phyloP scores from a whole-genome alignment of 352 stramenopile genomes.

The Globisporangium takayamanum region DNA sequence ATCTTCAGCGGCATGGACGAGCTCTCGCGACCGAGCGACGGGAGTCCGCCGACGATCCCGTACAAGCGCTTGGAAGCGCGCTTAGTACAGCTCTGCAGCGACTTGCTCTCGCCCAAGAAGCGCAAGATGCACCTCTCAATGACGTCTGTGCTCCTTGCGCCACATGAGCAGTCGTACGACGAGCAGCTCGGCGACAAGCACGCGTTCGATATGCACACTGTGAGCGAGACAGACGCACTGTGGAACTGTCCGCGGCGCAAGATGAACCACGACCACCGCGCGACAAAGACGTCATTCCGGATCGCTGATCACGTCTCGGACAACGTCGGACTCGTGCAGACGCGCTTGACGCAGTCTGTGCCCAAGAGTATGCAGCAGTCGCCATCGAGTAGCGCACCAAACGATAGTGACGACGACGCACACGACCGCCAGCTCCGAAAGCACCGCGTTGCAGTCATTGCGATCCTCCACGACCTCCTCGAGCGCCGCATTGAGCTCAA shows the following conservation, averaged over 20 bases:
- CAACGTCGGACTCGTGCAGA: constrained; percentile 11
- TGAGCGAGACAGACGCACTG: constrained; percentile 38
- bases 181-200: constrained; percentile 15
- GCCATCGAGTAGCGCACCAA: too few species aligned
- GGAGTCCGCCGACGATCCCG: constrained; percentile 19
- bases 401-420: constrained; percentile 1
- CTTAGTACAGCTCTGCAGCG: constrained; percentile 48
- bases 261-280: constrained; percentile 55
- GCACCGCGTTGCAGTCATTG: constrained; percentile 30
- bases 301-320: constrained; percentile 39
- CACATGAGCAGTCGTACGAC: constrained; percentile 33
- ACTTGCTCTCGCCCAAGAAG: constrained; percentile 62
- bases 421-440: constrained; percentile 20
- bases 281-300: constrained; percentile 47
- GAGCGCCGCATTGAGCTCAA: constrained; percentile 68
- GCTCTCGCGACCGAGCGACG: neutral
- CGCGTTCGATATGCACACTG: constrained; percentile 32
- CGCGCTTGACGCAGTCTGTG: constrained; percentile 8
- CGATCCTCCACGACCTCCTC: constrained; percentile 61
- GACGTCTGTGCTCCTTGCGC: constrained; percentile 56
- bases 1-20: constrained; percentile 21
- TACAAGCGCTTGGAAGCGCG: constrained; percentile 41
- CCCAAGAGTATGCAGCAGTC: constrained; percentile 6
- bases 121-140: constrained; percentile 61
- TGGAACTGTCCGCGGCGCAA: constrained; percentile 61